Conservation (phyloP, 345 rosid species). For the Dipteronia sinensis region DNA sequence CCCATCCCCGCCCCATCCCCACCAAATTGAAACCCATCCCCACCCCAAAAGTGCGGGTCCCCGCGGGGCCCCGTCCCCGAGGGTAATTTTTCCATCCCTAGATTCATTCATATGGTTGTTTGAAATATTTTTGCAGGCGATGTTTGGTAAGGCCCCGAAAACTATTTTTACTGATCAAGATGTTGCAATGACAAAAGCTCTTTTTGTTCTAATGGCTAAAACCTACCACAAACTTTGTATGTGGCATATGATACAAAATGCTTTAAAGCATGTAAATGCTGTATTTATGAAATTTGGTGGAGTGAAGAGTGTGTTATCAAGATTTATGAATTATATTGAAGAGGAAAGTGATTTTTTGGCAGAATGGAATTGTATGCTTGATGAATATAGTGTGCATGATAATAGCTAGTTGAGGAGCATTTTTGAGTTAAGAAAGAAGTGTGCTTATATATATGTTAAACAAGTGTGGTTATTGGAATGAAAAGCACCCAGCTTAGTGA, state of each 20-base stretch:
- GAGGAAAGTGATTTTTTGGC: background rate
- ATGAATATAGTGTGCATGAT: background rate
- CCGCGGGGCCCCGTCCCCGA: too few relatives aligned
- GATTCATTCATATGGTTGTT: slow-evolving; percentile 11
- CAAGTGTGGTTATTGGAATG: background rate
- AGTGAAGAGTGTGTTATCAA: background rate
- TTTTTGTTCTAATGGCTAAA: background rate
- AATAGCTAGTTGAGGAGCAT: background rate
- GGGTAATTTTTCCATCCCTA: too few relatives aligned
- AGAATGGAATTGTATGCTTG: background rate
- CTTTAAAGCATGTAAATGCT: background rate
- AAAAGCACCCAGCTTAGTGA: background rate
- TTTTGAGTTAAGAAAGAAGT: background rate
- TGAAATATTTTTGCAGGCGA: background rate
- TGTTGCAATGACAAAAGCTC: background rate
- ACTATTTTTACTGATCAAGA: slow-evolving; percentile 10
- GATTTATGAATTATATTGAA: background rate
- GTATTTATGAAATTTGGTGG: background rate
- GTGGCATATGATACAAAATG: slow-evolving; percentile 10
- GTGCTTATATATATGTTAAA: background rate
- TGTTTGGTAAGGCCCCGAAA: background rate
- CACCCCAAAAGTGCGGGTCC: too few relatives aligned
- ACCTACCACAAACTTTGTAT: background rate
- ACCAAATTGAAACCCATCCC: too few relatives aligned
- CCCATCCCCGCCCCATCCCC: too few relatives aligned